Base-by-base conservation (phyloP, 805 yeast species). In the Nakazawaea peltata region DNA sequence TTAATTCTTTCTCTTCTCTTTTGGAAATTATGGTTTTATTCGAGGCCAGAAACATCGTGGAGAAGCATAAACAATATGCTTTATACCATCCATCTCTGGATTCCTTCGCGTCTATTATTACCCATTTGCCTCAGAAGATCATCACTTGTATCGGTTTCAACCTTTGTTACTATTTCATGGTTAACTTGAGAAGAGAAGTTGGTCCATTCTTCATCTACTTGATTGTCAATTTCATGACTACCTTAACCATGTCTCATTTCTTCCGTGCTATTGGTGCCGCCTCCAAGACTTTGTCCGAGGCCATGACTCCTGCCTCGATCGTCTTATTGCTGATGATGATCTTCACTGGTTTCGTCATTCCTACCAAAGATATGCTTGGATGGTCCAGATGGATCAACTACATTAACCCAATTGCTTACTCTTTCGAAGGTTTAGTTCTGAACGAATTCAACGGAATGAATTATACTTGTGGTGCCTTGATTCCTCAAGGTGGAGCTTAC, bases 61-160 rank as follows among this genome's bases (percentile, higher is more conserved):
- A 71, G 44, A 76, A 77, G 48, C 83, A 76, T 42, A 67, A 68
- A 43, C 64, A 65, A 19, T 75, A 67, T 44, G 74, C 78, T 1
- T 50, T 77, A 26, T 76, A 76, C 44, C 77, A 69, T 42, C 80
- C 81, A 10, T 59, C 74, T 35, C 78, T 84, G 4, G 79, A 78
- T 46, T 81, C 84, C 0, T 46, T 78, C 28, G 77, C 82, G 0
- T 69, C 77, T 2, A 64, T 77, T 38, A 42, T 76, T n/a, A 64
- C 80, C 7, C 81, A 77, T 45, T 43, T 75, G 24, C 82, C 81
- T 4, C 50, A 64, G 32, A 73, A 74, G 47, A 28, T 71, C 14
- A 26, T 59, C 10, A 56, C 64, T 13, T 56, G 67, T 19, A 42
- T 72, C 26, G 51, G 57, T 3, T 75, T 77, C 60, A 67, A 68